These are phyloP conservation scores for Vitis hybrid DNA, from an alignment of 177 flowering plant genomes.

Conservation along the genomic window DNA sequence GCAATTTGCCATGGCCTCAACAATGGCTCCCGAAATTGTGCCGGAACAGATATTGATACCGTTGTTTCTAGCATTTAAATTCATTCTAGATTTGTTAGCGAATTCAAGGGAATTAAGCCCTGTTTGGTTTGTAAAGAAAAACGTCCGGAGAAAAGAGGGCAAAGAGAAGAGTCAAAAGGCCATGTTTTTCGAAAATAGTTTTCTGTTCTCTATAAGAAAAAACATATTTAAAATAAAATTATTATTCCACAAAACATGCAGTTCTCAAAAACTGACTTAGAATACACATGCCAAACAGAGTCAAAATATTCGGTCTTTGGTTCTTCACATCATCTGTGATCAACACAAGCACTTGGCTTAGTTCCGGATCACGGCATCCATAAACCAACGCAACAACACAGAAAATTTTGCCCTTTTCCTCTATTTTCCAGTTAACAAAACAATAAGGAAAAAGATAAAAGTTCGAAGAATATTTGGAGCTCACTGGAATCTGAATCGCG, in stretches of 20 bases:
- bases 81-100: neutral
- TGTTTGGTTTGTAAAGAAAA: no score
- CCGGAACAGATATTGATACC: constrained; percentile 27
- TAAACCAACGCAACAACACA: no score
- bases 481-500: constrained; percentile 19
- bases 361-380: no score
- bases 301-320: no score
- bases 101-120: neutral
- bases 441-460: neutral
- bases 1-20: constrained; percentile 18
- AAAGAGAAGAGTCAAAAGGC: no score
- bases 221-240: no score
- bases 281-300: no score
- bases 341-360: neutral
- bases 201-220: no score
- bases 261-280: no score
- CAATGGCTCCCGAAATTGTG: constrained; percentile 12
- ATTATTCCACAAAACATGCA: no score
- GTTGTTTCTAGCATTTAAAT: constrained; percentile 19
- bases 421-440: neutral
- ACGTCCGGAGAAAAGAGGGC: no score
- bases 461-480: constrained; percentile 7
- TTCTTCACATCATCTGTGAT: neutral
- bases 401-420: neutral
- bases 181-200: no score